These are phyloP conservation scores for Citrus mangshanensis DNA, from an alignment of 345 rosid species.

Conservation along the genomic window DNA sequence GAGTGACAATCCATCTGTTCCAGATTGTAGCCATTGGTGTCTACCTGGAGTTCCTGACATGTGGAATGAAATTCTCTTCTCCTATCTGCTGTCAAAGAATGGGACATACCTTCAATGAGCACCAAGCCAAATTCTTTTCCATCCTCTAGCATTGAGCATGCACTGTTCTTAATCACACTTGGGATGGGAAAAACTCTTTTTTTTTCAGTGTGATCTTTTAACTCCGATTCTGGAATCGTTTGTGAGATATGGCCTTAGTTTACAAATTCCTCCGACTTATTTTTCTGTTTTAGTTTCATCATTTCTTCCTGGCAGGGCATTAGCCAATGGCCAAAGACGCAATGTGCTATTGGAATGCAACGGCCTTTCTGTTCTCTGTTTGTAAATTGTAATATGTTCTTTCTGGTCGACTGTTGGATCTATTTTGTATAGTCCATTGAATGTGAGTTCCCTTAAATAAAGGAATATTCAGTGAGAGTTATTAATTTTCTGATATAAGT, in stretches of 20 bases:
- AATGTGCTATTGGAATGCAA: no score
- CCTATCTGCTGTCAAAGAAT: conserved; percentile 28
- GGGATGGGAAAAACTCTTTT: not conserved
- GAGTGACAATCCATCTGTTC: conserved; percentile 59
- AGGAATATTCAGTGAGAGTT: no score
- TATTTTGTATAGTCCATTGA: no score
- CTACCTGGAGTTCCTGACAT: conserved; percentile 73
- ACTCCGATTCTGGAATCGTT: not conserved
- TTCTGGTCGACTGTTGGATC: no score
- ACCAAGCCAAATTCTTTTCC: not conserved
- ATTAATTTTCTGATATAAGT: no score
- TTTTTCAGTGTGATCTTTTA: not conserved
- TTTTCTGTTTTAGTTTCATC: not conserved
- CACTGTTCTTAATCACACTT: not conserved
- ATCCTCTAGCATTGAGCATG: not conserved
- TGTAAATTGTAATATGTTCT: no score
- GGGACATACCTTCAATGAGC: not conserved
- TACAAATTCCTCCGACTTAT: not conserved
- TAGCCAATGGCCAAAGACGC: no score
- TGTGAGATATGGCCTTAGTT: not conserved
- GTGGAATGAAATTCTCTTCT: conserved; percentile 61
- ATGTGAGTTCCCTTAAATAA: no score
- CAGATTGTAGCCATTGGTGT: conserved; percentile 82
- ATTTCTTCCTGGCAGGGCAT: not conserved
- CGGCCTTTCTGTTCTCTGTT: not conserved